Conservation (phyloP, 2,329 filamentous ascomycete species). For the Lecanosticta acicola region DNA sequence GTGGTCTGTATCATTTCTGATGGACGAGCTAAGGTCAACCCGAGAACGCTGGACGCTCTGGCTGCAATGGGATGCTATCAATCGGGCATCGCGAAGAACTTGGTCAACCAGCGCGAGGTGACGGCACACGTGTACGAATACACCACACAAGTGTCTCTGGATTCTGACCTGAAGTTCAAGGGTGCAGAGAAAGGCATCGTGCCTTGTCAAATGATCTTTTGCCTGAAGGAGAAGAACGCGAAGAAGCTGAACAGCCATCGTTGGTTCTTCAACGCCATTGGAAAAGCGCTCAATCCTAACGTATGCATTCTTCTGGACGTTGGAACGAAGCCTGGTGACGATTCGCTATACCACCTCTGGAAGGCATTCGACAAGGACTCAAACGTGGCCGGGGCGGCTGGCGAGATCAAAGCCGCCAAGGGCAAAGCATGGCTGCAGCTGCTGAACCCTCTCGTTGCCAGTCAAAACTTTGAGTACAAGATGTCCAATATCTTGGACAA, state of each 20-base stretch:
- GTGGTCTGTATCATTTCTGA: constrained; percentile 96
- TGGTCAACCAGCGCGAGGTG: constrained; percentile 92
- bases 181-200: constrained; percentile 98
- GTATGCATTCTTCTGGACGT: constrained; percentile 96
- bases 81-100: constrained; percentile 96
- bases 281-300: constrained; percentile 84
- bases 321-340: constrained; percentile 82
- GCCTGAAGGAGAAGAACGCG: constrained; percentile 93
- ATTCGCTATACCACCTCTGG: constrained; percentile 95
- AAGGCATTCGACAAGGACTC: constrained; percentile 98
- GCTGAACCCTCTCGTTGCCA: constrained; percentile 89
- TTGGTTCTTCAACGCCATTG: constrained; percentile 99
- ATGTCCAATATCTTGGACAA: constrained; percentile 99
- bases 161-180: constrained; percentile 96
- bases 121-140: constrained; percentile 98
- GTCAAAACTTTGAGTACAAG: constrained; percentile 99
- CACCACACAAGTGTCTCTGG: constrained; percentile 93
- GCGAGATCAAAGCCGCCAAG: constrained; percentile 96
- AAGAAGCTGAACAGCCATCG: constrained; percentile 98
- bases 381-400: constrained; percentile 91
- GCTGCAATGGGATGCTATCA: constrained; percentile 98
- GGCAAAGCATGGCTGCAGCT: constrained; percentile 76
- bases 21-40: constrained; percentile 87
- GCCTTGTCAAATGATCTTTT: constrained; percentile 97
- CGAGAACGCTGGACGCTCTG: constrained; percentile 84